Evolutionary conservation across 2,329 filamentous ascomycete genomes (phyloP), one percentile per base, ranked within the genome.

Genomic region (Diaporthe longicolla): DNA sequence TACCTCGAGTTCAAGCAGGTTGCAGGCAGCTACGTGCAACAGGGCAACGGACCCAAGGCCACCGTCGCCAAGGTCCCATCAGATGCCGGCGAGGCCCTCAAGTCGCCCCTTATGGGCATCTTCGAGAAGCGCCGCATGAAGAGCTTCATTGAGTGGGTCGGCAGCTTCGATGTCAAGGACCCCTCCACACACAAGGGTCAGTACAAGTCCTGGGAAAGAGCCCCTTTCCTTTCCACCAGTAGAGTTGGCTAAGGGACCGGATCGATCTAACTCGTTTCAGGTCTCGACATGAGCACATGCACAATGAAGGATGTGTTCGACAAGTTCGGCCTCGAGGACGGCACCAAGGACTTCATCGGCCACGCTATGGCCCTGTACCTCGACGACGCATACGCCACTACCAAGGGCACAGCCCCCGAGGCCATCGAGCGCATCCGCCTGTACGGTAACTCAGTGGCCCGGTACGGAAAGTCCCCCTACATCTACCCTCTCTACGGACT

Each of bases 281-380:
- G 95, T 75, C 89, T 98, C 78, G 92, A 97, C 84, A 88, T 99
- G 77, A 88, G 89, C 81, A 89, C 85, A 75, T 93, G 90, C 87
- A 96, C 94, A 74, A 98, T 98, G 95, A 97, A 95, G 89, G 96
- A 98, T n/a, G 94, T 99, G 50, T 99, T 97, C 82, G 95, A 98
- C 87, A 98, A 98, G 85, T 99, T 98, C 79, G 94, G 95, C 74
- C 93, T 99, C 76, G 97, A 99, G 87, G 82, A 93, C 29, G 89
- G 91, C 74, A 99, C 97, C 78, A 93, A 94, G 80, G 97, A 99
- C 85, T 99, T 99, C 83, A 94, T 98, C 80, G 97, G 97, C 77
- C 97, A 99, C 85, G 95, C 96, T 80, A 99, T 99, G 97, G 97
- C 97, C 74, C 92, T 99, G 66, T 98, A 95, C 87, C 91, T 93